Evolutionary conservation across 306 rosid species (phyloP).

Genomic region (Pterocarpus santalinus): DNA sequence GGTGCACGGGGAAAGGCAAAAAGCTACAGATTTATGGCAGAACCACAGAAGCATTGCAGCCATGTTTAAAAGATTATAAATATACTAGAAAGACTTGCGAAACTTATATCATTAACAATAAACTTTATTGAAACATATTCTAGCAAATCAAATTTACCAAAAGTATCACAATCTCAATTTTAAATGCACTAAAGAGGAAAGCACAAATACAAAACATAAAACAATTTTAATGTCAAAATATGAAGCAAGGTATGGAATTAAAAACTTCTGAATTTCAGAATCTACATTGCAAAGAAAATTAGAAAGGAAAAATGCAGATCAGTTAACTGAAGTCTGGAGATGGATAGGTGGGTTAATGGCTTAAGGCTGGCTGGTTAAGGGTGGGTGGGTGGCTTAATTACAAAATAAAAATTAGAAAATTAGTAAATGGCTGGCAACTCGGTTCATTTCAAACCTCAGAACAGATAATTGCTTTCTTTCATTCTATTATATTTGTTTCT

Average conservation of each 20-base stretch:
- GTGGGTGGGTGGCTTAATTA: not conserved
- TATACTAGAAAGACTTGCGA: not conserved
- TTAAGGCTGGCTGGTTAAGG: not conserved
- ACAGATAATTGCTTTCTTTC: slow-evolving; percentile 10
- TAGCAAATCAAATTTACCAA: not conserved
- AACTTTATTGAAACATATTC: not conserved
- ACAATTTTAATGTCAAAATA: no score
- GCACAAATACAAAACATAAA: no score
- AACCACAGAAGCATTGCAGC: no score
- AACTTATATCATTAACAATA: not conserved
- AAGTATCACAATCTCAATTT: not conserved
- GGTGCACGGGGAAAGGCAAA: no score
- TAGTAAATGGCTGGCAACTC: not conserved
- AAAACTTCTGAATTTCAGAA: not conserved
- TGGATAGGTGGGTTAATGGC: no score
- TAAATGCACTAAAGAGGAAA: not conserved
- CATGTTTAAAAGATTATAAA: no score
- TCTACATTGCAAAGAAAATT: not conserved
- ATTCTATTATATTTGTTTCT: not conserved
- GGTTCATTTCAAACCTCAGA: slow-evolving; percentile 26
- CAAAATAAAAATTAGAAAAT: not conserved
- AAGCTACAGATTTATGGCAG: not conserved
- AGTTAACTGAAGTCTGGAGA: no score
- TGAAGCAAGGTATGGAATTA: no score
- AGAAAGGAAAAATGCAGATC: not conserved